phyloP scores from a whole-genome alignment of 192 early-diverging fungal species.

The Helicostylum pulchrum region DNA sequence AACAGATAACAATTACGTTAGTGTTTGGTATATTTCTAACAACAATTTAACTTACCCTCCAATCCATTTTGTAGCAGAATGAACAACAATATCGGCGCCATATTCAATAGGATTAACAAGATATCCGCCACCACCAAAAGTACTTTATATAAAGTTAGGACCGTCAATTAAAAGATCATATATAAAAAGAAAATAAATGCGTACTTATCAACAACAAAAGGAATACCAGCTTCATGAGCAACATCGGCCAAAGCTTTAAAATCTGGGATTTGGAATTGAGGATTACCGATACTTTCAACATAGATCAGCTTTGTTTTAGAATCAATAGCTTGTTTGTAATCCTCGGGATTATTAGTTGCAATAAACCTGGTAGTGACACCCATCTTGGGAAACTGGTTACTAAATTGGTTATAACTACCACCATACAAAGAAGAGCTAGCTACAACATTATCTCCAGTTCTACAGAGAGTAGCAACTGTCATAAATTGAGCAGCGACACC shows the following conservation, averaged over 20 bases:
- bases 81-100: slow-evolving; percentile 92
- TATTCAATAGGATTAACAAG: slow-evolving; percentile 78
- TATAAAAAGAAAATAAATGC: background rate
- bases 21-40: background rate
- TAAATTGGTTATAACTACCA: slow-evolving; percentile 84
- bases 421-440: slow-evolving; percentile 75
- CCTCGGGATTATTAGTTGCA: slow-evolving; percentile 66
- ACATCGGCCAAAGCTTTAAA: slow-evolving; percentile 77
- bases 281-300: slow-evolving; percentile 90
- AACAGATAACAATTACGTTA: background rate
- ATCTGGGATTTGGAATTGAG: slow-evolving; percentile 85
- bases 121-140: slow-evolving; percentile 88
- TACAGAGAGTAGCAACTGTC: slow-evolving; percentile 71
- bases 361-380: slow-evolving; percentile 82
- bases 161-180: background rate
- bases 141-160: slow-evolving; percentile 34
- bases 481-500: slow-evolving; percentile 70
- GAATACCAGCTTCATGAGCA: slow-evolving; percentile 78
- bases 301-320: slow-evolving; percentile 89
- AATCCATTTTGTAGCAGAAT: slow-evolving; percentile 94
- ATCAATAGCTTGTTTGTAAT: slow-evolving; percentile 77
- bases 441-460: slow-evolving; percentile 86
- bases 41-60: slow-evolving; percentile 32
- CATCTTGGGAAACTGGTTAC: slow-evolving; percentile 74
- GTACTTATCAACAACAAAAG: slow-evolving; percentile 87